Evolutionary conservation across 305 asterid species (phyloP).

Genomic region (Solanum hybrid): DNA sequence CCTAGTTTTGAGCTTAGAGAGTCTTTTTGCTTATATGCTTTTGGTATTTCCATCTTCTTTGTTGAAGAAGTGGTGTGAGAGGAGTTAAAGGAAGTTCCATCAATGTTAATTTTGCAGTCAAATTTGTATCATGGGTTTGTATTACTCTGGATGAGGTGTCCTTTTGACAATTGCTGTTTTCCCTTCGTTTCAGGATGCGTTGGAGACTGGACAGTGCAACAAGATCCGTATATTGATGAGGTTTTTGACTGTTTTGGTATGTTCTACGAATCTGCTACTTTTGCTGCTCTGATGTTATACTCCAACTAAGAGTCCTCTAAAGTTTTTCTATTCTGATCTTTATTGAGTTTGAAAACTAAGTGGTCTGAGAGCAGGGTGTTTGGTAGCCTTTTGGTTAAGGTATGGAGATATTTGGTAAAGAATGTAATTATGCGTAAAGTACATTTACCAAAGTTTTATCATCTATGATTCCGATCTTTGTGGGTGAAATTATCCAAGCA

Average conservation of each 20-base stretch:
- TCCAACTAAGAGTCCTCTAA: not conserved
- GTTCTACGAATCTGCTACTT: constrained; percentile 11
- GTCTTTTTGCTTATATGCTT: not conserved
- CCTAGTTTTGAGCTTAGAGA: not conserved
- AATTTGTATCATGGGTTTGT: not conserved
- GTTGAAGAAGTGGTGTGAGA: not conserved
- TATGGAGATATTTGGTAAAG: not conserved
- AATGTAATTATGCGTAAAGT: not conserved
- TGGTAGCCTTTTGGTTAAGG: not conserved
- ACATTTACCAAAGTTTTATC: not conserved
- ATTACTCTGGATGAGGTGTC: not conserved
- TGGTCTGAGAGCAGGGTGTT: not conserved
- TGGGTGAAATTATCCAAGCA: not conserved
- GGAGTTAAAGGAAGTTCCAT: not conserved
- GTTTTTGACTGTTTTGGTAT: constrained; percentile 82
- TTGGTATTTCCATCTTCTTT: not conserved
- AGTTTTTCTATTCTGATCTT: not conserved
- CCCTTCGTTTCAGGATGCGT: constrained; percentile 47
- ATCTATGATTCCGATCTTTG: not conserved
- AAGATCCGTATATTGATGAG: constrained; percentile 75
- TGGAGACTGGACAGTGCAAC: constrained; percentile 62
- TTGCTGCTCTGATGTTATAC: not conserved
- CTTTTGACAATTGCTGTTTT: not conserved
- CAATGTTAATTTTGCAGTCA: not conserved
- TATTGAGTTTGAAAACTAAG: not conserved